These are phyloP conservation scores for Podospora comata DNA, from an alignment of 495 filamentous ascomycete genomes.

Conservation along the genomic window DNA sequence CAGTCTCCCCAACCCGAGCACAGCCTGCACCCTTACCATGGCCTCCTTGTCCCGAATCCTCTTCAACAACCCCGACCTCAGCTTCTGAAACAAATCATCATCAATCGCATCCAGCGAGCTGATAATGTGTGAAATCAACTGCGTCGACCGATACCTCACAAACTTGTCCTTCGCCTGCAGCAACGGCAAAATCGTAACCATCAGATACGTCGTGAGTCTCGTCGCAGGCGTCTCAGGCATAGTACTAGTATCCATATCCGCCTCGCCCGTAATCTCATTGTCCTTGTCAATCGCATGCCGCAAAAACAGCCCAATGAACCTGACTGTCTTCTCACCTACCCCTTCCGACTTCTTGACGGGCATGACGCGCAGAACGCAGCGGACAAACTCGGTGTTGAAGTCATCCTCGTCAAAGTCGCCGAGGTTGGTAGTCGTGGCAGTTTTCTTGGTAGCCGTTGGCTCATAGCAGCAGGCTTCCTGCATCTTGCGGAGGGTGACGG, in stretches of 20 bases:
- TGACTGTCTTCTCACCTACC: slow-evolving; percentile 78
- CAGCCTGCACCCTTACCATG: slow-evolving; percentile 89
- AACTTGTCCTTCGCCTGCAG: slow-evolving; percentile 83
- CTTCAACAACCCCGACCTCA: slow-evolving; percentile 72
- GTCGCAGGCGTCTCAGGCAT: slow-evolving; percentile 77
- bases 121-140: slow-evolving; percentile 79
- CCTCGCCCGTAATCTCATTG: slow-evolving; percentile 49
- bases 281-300: slow-evolving; percentile 81
- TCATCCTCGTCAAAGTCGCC: slow-evolving; percentile 73
- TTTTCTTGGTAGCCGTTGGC: slow-evolving; percentile 52
- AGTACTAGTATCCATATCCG: slow-evolving; percentile 55
- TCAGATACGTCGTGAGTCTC: slow-evolving; percentile 68
- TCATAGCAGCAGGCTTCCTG: slow-evolving; percentile 88
- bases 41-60: slow-evolving; percentile 90
- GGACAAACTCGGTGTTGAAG: slow-evolving; percentile 79
- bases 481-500: slow-evolving; percentile 77
- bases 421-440: slow-evolving; percentile 38
- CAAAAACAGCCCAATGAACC: slow-evolving; percentile 83
- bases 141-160: slow-evolving; percentile 84
- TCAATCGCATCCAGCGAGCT: slow-evolving; percentile 89
- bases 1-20: slow-evolving; percentile 77
- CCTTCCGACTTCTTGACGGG: slow-evolving; percentile 88
- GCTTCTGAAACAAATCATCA: slow-evolving; percentile 79
- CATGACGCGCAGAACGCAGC: slow-evolving; percentile 78
- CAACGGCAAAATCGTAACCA: slow-evolving; percentile 65